These are phyloP conservation scores for Schizochytrium sp. DNA, from an alignment of 108 stramenopile genomes.

Conservation along the genomic window DNA sequence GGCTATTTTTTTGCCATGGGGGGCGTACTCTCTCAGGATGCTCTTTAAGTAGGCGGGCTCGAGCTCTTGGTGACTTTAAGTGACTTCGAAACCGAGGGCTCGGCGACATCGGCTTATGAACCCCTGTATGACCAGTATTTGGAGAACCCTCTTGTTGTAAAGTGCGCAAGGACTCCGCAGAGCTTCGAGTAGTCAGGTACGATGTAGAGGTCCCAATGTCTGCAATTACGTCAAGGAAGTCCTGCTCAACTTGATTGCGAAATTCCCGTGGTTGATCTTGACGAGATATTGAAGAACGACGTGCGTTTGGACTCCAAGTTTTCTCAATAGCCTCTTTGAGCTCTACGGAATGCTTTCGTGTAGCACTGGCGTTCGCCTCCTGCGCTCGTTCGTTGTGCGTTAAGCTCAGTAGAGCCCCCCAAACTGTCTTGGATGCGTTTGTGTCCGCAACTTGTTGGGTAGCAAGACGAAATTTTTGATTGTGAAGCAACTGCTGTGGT, in stretches of 20 bases:
- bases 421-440: conserved; percentile 45
- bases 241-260: background rate
- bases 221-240: background rate
- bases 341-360: too few species aligned
- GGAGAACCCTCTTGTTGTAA: too few species aligned
- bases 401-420: conserved; percentile 11
- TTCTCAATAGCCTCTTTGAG: too few species aligned
- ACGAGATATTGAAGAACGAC: background rate
- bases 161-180: too few species aligned
- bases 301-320: background rate
- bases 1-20: background rate
- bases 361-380: background rate
- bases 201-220: background rate
- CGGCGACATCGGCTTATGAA: too few species aligned
- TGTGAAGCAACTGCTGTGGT: background rate
- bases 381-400: conserved; percentile 22
- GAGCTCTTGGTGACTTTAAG: background rate
- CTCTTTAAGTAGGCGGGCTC: background rate
- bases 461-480: conserved; percentile 25
- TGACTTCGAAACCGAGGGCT: background rate
- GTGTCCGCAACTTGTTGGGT: conserved; percentile 11
- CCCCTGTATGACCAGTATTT: too few species aligned
- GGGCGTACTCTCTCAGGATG: too few species aligned
- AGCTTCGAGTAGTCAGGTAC: too few species aligned
- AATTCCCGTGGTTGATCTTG: background rate